Conservation (phyloP, 768 basidiomycete genomes). For the Lyophyllum atratum region DNA sequence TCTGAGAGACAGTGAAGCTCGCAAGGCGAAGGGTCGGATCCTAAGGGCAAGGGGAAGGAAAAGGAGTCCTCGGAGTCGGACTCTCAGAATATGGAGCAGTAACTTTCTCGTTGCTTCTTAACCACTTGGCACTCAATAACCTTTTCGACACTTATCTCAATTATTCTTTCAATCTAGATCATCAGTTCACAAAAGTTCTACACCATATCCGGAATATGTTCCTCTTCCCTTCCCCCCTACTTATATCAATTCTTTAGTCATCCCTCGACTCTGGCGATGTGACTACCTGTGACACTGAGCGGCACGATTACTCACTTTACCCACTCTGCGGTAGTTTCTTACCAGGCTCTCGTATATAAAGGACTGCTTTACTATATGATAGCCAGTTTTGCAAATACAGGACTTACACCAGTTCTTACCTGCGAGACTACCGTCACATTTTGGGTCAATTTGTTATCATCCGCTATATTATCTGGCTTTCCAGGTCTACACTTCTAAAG, state of each 20-base stretch:
- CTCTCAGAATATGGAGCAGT: too few species aligned
- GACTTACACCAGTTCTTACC: neutral
- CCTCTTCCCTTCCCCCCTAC: neutral
- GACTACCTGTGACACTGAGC: neutral
- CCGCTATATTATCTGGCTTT: too few species aligned
- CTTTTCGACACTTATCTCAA: too few species aligned
- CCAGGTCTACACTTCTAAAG: too few species aligned
- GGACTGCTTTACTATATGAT: neutral
- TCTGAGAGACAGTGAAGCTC: neutral
- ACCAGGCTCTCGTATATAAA: neutral
- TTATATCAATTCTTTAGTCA: neutral
- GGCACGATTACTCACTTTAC: neutral
- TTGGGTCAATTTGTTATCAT: too few species aligned
- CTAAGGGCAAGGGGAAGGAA: neutral
- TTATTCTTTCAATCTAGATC: too few species aligned
- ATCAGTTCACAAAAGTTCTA: neutral
- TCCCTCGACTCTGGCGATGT: neutral
- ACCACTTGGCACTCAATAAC: too few species aligned
- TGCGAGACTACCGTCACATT: neutral
- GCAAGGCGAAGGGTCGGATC: neutral
- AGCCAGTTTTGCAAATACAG: conserved; percentile 1
- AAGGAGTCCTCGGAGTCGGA: too few species aligned
- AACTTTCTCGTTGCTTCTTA: too few species aligned
- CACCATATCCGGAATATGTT: neutral
- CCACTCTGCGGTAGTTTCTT: too few species aligned